Conservation (phyloP, 2,329 filamentous ascomycete species). For the Trichoderma sp. region DNA sequence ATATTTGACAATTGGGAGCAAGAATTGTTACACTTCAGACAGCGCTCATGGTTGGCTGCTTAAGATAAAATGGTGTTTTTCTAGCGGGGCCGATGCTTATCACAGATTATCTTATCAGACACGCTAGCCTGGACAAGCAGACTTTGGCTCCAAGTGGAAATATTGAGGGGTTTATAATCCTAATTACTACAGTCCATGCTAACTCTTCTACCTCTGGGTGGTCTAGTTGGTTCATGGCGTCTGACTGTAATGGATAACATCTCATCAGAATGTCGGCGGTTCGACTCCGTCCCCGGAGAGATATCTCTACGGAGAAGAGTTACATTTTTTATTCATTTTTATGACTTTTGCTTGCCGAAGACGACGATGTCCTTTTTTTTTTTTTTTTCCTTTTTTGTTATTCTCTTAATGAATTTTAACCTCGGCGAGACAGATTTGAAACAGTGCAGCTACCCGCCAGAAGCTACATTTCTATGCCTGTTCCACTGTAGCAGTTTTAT, state of each 20-base stretch:
- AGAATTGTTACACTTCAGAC: not conserved
- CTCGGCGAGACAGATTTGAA: not conserved
- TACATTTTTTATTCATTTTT: slow-evolving; percentile 22
- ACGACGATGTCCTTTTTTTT: not conserved
- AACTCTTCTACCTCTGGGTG: slow-evolving; percentile 27
- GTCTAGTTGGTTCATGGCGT: slow-evolving; percentile 28
- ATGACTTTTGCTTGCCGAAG: not conserved
- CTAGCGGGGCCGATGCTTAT: slow-evolving; percentile 36
- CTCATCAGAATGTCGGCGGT: slow-evolving; percentile 26
- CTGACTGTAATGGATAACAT: slow-evolving; percentile 25
- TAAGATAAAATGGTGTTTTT: slow-evolving; percentile 30
- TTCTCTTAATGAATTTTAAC: not conserved
- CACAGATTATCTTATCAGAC: slow-evolving; percentile 32
- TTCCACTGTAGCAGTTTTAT: not conserved
- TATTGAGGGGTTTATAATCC: not conserved
- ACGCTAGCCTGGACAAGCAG: not conserved
- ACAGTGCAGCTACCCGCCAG: not conserved
- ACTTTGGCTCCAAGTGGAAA: not conserved
- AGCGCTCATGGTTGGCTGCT: not conserved
- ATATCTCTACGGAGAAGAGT: slow-evolving; percentile 24
- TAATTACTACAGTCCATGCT: not conserved
- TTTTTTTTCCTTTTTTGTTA: not conserved
- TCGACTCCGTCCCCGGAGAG: slow-evolving; percentile 27
- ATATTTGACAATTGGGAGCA: not conserved
- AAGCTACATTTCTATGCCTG: not conserved